These are phyloP conservation scores for Fusarium brevicatenulatum DNA, from an alignment of 2,329 filamentous ascomycete species.

Conservation along the genomic window DNA sequence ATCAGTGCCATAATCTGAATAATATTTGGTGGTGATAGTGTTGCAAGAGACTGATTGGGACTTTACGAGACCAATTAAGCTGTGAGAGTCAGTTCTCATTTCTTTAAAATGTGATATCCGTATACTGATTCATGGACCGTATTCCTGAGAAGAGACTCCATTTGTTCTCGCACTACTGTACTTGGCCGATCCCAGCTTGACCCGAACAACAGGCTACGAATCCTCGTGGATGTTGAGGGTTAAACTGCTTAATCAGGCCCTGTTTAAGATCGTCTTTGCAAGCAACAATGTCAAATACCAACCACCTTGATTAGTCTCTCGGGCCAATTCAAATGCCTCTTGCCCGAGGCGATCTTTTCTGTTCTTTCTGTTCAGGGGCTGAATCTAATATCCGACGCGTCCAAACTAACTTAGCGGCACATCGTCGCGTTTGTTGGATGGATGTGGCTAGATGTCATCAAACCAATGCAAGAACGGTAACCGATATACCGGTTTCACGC, in stretches of 20 bases:
- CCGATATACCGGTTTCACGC: conserved; percentile 16
- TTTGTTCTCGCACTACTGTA: conserved; percentile 8
- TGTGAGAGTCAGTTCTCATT: conserved; percentile 8
- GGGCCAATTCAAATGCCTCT: conserved; percentile 18
- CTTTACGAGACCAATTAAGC: not conserved
- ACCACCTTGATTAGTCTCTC: conserved; percentile 21
- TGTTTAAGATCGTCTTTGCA: conserved; percentile 15
- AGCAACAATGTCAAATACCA: conserved; percentile 8
- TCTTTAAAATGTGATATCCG: not conserved
- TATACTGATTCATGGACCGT: conserved; percentile 2
- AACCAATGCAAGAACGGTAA: conserved; percentile 14
- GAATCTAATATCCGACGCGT: conserved; percentile 14
- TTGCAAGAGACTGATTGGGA: not conserved
- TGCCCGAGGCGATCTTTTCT: conserved; percentile 24
- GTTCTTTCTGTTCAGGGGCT: conserved; percentile 28
- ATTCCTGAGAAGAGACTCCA: not conserved
- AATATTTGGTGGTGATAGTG: conserved; percentile 4
- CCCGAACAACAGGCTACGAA: conserved; percentile 1
- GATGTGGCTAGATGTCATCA: not conserved
- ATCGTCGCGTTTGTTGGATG: conserved; percentile 8
- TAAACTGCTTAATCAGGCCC: conserved; percentile 4
- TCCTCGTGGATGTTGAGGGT: conserved; percentile 1
- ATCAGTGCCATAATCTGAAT: conserved; percentile 23
- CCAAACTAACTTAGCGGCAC: conserved; percentile 15
- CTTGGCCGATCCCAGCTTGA: not conserved